Conservation (phyloP, 2,329 filamentous ascomycete genomes). For the Nothophaeocryptopus gaeumannii region DNA sequence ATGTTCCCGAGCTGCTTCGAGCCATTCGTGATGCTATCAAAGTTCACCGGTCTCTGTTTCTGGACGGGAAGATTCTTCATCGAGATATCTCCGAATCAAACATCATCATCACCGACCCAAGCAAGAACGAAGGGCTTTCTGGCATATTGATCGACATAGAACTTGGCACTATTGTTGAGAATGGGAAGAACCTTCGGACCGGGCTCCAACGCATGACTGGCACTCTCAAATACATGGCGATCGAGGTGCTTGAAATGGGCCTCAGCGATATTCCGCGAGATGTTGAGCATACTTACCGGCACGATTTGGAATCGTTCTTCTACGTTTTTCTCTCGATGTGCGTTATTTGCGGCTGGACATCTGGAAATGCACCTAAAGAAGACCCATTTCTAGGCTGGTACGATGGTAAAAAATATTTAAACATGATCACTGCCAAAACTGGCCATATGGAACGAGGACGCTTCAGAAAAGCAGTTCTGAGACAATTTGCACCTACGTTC, state of each 20-base stretch:
- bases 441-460: too few species aligned
- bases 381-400: too few species aligned
- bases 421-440: too few species aligned
- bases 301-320: conserved; percentile 4
- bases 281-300: conserved; percentile 3
- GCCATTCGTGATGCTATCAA: conserved; percentile 1
- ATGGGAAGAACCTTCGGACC: not conserved
- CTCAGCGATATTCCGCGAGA: not conserved
- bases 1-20: not conserved
- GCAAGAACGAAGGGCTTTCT: not conserved
- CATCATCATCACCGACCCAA: conserved; percentile 3
- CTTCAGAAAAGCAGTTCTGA: too few species aligned
- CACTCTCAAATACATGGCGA: conserved; percentile 4
- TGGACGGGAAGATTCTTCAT: not conserved
- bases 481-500: too few species aligned
- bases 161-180: not conserved
- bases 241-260: not conserved
- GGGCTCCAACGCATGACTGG: not conserved
- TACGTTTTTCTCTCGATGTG: too few species aligned
- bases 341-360: too few species aligned
- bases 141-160: not conserved
- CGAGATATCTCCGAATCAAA: not conserved
- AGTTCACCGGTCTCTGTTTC: not conserved
- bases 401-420: too few species aligned
- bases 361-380: too few species aligned